These are phyloP conservation scores for Suhomyces bokatorum DNA, from an alignment of 1,139 yeast genomes.

Conservation along the genomic window DNA sequence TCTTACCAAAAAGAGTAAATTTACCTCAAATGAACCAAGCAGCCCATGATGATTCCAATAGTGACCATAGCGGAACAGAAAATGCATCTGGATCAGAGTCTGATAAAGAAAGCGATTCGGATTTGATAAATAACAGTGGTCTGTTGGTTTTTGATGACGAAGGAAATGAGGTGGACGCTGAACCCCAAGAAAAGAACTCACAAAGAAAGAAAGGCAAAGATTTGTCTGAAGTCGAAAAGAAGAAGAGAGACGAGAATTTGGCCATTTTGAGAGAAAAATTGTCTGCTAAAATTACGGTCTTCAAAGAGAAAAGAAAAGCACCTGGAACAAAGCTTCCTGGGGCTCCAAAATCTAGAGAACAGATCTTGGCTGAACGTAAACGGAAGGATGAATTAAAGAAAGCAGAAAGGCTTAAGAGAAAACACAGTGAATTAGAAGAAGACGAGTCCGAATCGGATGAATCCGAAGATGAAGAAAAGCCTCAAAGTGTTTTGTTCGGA, in stretches of 20 bases:
- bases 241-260: constrained; percentile 55
- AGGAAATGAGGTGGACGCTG: constrained; percentile 57
- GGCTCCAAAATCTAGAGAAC: constrained; percentile 80
- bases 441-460: constrained; percentile 39
- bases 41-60: constrained; percentile 17
- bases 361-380: constrained; percentile 61
- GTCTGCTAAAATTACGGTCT: constrained; percentile 64
- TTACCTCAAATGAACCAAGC: constrained; percentile 13
- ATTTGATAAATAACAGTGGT: constrained; percentile 34
- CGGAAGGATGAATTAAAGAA: constrained; percentile 43
- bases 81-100: constrained; percentile 13
- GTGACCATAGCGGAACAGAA: constrained; percentile 17
- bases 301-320: constrained; percentile 86
- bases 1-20: constrained; percentile 39
- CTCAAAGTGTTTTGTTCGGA: constrained; percentile 60
- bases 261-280: constrained; percentile 69
- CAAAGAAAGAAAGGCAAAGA: constrained; percentile 25
- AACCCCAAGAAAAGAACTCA: constrained; percentile 18
- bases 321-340: constrained; percentile 81
- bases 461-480: constrained; percentile 38
- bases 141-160: constrained; percentile 73
- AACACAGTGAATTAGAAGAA: constrained; percentile 37
- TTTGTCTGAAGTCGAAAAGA: constrained; percentile 47
- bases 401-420: constrained; percentile 17
- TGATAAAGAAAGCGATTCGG: constrained; percentile 11